phyloP scores from a whole-genome alignment of 139 green algal species.

The Coccomyxa sp. region DNA sequence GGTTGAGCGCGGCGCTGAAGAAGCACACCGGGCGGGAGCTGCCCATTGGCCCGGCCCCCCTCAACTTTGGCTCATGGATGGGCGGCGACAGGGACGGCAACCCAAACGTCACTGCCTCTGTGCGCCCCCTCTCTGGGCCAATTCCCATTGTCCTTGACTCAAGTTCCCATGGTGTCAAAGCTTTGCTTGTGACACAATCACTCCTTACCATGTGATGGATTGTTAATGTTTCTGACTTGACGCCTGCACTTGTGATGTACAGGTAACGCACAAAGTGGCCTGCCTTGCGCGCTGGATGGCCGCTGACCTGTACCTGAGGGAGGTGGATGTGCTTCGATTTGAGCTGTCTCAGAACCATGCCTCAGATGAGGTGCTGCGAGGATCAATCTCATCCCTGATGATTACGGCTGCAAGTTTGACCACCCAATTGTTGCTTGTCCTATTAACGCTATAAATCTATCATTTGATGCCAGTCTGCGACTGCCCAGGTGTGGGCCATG shows the following conservation, averaged over 20 bases:
- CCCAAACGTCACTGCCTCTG: constrained; percentile 68
- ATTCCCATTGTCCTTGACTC: neutral
- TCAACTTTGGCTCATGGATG: constrained; percentile 92
- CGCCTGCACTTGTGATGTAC: neutral
- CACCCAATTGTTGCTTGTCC: neutral
- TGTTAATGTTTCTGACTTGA: no score
- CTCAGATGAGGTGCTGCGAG: constrained; percentile 35
- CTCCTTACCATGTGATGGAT: no score
- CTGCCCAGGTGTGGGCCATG: constrained; percentile 30
- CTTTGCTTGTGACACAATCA: no score
- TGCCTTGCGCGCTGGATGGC: constrained; percentile 82
- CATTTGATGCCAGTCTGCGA: neutral
- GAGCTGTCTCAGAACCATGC: constrained; percentile 91
- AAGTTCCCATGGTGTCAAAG: no score
- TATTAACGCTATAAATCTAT: no score
- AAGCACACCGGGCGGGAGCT: constrained; percentile 78
- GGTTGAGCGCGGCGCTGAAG: constrained; percentile 71
- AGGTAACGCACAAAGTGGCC: constrained; percentile 69
- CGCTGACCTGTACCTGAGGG: constrained; percentile 86
- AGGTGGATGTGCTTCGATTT: constrained; percentile 85
- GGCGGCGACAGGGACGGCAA: constrained; percentile 94
- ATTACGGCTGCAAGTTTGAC: neutral
- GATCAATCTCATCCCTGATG: neutral
- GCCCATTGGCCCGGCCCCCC: constrained; percentile 65
- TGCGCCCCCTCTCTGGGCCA: neutral